Conservation (phyloP, 2,329 filamentous ascomycete species). For the Ascochyta viciae-villosae region DNA sequence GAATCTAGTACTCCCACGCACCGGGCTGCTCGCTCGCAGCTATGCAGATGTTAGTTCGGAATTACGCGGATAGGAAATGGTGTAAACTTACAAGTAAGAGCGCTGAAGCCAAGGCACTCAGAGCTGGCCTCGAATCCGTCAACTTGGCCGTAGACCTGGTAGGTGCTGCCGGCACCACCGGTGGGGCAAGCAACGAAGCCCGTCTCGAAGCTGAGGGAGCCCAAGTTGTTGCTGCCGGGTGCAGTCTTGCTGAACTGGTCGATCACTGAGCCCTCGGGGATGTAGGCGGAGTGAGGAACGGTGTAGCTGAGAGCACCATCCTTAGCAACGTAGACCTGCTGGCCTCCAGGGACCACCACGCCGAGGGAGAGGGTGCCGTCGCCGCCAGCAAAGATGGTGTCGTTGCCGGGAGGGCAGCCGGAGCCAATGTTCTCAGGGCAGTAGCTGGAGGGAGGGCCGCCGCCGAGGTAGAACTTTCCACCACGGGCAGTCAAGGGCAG, state of each 20-base stretch:
- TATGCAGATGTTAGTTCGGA: constrained; percentile 18
- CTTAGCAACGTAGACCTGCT: constrained; percentile 64
- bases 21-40: constrained; percentile 32
- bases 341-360: constrained; percentile 68
- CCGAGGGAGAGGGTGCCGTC: constrained; percentile 44
- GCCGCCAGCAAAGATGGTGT: constrained; percentile 55
- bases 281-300: constrained; percentile 59
- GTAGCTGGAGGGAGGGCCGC: constrained; percentile 55
- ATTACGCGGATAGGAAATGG: neutral
- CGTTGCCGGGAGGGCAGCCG: constrained; percentile 57
- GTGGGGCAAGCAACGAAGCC: constrained; percentile 47
- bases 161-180: constrained; percentile 28
- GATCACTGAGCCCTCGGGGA: constrained; percentile 59
- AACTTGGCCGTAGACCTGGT: constrained; percentile 44
- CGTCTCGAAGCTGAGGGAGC: constrained; percentile 36
- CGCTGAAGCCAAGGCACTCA: constrained; percentile 47
- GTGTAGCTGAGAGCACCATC: constrained; percentile 65
- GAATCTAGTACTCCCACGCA: constrained; percentile 48
- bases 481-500: constrained; percentile 56
- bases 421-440: constrained; percentile 53
- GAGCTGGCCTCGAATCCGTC: constrained; percentile 25
- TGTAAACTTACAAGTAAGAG: constrained; percentile 38
- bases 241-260: constrained; percentile 56
- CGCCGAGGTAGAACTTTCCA: constrained; percentile 59
- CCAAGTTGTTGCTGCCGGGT: constrained; percentile 29